Evolutionary conservation across 805 yeast genomes (phyloP), one percentile per base, ranked within the genome.

Genomic region (Wickerhamomyces xylosicus): DNA sequence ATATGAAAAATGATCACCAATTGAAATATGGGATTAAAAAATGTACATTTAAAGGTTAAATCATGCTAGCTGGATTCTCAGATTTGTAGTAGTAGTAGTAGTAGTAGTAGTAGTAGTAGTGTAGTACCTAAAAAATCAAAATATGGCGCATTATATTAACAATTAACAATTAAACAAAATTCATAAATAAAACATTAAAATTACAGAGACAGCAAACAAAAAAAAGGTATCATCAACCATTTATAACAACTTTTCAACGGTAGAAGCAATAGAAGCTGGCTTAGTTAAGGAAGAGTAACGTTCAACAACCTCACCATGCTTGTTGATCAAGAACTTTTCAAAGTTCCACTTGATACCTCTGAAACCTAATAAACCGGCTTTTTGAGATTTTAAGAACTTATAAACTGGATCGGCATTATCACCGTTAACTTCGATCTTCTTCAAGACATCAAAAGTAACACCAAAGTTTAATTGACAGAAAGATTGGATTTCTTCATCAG

Each of bases 401-500:
- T 77, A 90, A 28, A 90, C 87, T 16, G 90, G 85, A 56, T 84
- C 89, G 16, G 85, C 77, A 34, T 77, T 63, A 44, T 69, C 61
- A 37, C 98, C 98, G 59, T 90, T 92, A 49, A 92, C 97, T 33
- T 89, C 87, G 43, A 87, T 61, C 69, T 89, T 90, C 58, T 74
- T 70, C 74, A 90, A 64, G 25, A 90, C 72, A 22, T 96, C 96
- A 79, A 92, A 90, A 15, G 82, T 67, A 33, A 90, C 97, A 39
- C 96, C 96, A 58, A 79, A 92, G 67, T 85, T 87, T 52, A 77
- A 58, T 36, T 73, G 62, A 63, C 95, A 86, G 68, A 86, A 86
- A 33, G 69, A 59, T 31, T 75, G 77, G 50, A 86, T 85, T 56
- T 84, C 89, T 38, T 77, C 72, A 35, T 72, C 75, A 14, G 70